A percentile compares a stretch with the other conserved stretches of the same genome.
Conservation (phyloP, 306 rosid genomes). For the Pyrus betulifolia region DNA sequence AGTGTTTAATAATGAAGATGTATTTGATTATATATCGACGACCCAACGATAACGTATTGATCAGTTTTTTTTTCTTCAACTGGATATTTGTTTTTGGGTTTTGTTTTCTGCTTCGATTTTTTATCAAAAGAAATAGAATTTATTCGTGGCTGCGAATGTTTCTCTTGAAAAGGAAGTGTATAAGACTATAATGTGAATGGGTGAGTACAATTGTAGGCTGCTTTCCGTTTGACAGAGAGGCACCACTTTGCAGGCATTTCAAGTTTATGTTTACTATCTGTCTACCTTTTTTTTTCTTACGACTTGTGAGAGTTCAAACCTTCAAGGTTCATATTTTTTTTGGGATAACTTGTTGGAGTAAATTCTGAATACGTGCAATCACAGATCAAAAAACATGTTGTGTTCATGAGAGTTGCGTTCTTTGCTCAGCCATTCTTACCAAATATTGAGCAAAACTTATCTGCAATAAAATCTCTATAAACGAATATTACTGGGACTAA, state of each 20-base stretch:
- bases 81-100: neutral
- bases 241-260: conserved; percentile 24
- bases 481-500: too few species aligned
- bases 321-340: too few species aligned
- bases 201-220: neutral
- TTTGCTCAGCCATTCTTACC: too few species aligned
- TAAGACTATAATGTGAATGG: conserved; percentile 4
- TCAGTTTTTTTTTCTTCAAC: too few species aligned
- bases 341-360: neutral
- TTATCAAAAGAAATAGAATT: neutral
- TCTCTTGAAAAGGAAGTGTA: neutral
- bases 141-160: neutral
- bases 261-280: neutral
- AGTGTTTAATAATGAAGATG: too few species aligned
- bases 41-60: too few species aligned
- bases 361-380: neutral
- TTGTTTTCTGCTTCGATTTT: neutral
- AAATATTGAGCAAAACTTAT: too few species aligned
- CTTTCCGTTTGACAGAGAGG: neutral
- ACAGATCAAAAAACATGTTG: too few species aligned
- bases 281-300: too few species aligned
- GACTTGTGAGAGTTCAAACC: neutral
- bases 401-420: too few species aligned
- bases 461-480: too few species aligned
- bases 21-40: too few species aligned